Percentiles rank a stretch among this genome's conserved stretches.
These are phyloP conservation scores for Camellia japonica DNA, from an alignment of 148 eudicot genomes.

Conservation along the genomic window DNA sequence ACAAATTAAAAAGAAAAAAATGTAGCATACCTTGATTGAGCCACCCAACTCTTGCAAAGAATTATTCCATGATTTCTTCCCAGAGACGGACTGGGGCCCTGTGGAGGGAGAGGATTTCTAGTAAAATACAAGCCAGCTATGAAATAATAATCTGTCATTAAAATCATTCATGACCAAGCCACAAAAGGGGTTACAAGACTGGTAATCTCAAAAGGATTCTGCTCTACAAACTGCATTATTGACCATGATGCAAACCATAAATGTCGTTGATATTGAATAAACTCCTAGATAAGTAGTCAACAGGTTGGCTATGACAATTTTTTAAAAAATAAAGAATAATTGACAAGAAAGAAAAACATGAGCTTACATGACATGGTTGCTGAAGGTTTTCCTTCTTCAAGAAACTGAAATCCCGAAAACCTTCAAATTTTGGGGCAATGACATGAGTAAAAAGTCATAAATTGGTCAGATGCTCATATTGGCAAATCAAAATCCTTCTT, in stretches of 20 bases:
- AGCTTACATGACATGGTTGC: conserved; percentile 53
- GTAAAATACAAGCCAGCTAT: not conserved
- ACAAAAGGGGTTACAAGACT: not conserved
- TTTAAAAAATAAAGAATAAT: not conserved
- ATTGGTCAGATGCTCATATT: conserved; percentile 28
- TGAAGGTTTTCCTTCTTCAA: conserved; percentile 54
- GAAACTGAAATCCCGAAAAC: conserved; percentile 84
- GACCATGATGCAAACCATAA: not conserved
- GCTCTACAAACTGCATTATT: not conserved
- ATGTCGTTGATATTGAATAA: not conserved
- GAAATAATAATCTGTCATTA: not conserved
- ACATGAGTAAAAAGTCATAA: conserved; percentile 28
- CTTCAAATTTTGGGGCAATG: conserved; percentile 51
- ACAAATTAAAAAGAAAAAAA: conserved; percentile 3
- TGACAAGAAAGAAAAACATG: conserved; percentile 1
- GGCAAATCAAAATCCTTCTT: conserved; percentile 18
- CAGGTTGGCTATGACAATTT: not conserved
- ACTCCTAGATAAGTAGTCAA: not conserved
- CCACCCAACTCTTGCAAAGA: conserved; percentile 58
- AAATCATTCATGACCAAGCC: conserved; percentile 1
- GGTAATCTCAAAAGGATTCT: not conserved
- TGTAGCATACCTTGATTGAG: conserved; percentile 60
- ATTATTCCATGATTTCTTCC: conserved; percentile 35
- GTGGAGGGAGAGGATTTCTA: conserved; percentile 20
- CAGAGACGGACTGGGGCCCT: conserved; percentile 42